These are phyloP conservation scores for Pseudopyrenochaeta lycopersici DNA, from an alignment of 2,329 filamentous ascomycete species.

Conservation along the genomic window DNA sequence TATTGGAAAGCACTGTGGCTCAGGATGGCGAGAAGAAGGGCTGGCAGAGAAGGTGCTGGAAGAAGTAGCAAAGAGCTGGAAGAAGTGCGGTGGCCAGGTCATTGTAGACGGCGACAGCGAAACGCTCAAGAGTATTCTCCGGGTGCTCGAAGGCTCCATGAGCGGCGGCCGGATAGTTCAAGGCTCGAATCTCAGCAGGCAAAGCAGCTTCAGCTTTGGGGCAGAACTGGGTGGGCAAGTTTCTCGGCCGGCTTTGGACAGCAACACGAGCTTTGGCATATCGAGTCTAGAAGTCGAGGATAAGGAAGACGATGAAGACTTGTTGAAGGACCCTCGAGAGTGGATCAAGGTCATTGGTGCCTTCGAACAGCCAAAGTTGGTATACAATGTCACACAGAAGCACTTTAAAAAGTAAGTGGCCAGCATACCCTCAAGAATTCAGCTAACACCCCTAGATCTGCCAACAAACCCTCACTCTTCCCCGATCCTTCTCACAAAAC, in stretches of 20 bases:
- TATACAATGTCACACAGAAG: slow-evolving; percentile 83
- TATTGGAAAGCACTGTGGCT: slow-evolving; percentile 91
- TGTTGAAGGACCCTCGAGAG: slow-evolving; percentile 73
- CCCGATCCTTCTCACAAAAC: slow-evolving; percentile 85
- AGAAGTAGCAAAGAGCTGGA: slow-evolving; percentile 91
- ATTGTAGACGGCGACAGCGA: slow-evolving; percentile 84
- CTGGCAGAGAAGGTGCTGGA: slow-evolving; percentile 91
- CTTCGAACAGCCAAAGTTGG: slow-evolving; percentile 82
- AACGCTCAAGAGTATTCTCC: slow-evolving; percentile 80
- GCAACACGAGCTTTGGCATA: slow-evolving; percentile 71
- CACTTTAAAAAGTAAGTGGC: slow-evolving; percentile 79
- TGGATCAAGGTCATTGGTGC: slow-evolving; percentile 88
- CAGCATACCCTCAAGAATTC: rapidly evolving
- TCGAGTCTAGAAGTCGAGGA: slow-evolving; percentile 61
- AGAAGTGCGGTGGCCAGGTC: slow-evolving; percentile 84
- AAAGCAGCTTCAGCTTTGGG: slow-evolving; percentile 72
- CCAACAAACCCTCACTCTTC: slow-evolving; percentile 59
- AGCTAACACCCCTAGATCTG: slow-evolving; percentile 44
- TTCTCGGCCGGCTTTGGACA: slow-evolving; percentile 57
- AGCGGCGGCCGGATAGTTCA: slow-evolving; percentile 76
- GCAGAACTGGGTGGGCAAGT: slow-evolving; percentile 35
- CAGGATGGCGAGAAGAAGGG: slow-evolving; percentile 95
- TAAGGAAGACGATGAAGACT: slow-evolving; percentile 66
- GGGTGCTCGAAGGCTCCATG: slow-evolving; percentile 87
- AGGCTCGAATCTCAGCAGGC: slow-evolving; percentile 65